phyloP scores from a whole-genome alignment of 2,329 filamentous ascomycete species.

The Colletotrichum sublineola region DNA sequence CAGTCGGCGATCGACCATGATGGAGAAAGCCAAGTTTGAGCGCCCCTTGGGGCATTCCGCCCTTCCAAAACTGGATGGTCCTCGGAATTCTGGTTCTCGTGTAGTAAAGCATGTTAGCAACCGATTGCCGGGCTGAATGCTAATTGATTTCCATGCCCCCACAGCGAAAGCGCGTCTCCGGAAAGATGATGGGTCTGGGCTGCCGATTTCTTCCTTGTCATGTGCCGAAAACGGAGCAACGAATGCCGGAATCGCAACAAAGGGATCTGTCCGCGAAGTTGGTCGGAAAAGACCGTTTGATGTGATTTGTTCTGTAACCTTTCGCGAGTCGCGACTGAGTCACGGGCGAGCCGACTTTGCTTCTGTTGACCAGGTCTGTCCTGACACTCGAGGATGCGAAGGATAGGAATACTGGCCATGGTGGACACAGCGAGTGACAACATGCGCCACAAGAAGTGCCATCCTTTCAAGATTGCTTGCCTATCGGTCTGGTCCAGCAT shows the following conservation, averaged over 20 bases:
- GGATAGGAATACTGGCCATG: not conserved
- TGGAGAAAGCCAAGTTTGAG: slow-evolving; percentile 36
- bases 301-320: not conserved
- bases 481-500: slow-evolving; percentile 6
- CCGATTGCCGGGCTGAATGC: slow-evolving; percentile 25
- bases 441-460: slow-evolving; percentile 15
- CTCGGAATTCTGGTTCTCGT: slow-evolving; percentile 21
- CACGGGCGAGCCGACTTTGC: not conserved
- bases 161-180: slow-evolving; percentile 28
- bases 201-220: slow-evolving; percentile 33
- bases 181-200: slow-evolving; percentile 27
- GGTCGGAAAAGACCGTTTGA: not conserved
- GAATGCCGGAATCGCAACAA: slow-evolving; percentile 18
- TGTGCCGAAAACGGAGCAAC: slow-evolving; percentile 39
- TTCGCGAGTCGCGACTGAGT: not conserved
- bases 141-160: slow-evolving; percentile 31
- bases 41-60: slow-evolving; percentile 5
- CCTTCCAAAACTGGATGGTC: slow-evolving; percentile 14
- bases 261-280: not conserved
- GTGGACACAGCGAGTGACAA: slow-evolving; percentile 11
- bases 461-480: slow-evolving; percentile 15
- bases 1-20: slow-evolving; percentile 22
- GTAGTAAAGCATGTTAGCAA: slow-evolving; percentile 28
- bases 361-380: not conserved
- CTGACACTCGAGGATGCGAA: not conserved